A percentile compares a stretch with the other conserved stretches of the same genome.
These are phyloP conservation scores for Penicillium argentinense DNA, from an alignment of 495 filamentous ascomycete species.

Conservation along the genomic window DNA sequence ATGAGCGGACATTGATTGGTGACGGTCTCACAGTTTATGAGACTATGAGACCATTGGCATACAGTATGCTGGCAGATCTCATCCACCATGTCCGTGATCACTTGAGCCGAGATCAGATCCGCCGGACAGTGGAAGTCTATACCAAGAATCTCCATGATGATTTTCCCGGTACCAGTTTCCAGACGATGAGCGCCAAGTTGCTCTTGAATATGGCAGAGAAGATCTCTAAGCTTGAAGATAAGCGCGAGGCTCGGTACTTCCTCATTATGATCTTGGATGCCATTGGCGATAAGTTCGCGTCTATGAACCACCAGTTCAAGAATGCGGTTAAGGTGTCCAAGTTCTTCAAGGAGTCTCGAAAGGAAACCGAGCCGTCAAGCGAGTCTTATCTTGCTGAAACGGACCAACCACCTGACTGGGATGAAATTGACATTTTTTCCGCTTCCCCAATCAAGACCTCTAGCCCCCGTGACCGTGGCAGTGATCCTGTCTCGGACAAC, in stretches of 20 bases:
- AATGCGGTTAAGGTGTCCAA: constrained; percentile 92
- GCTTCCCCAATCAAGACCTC: constrained; percentile 96
- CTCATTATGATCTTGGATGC: constrained; percentile 96
- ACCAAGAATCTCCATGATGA: constrained; percentile 94
- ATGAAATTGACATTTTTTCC: constrained; percentile 95
- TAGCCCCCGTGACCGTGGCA: constrained; percentile 84
- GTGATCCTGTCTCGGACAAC: constrained; percentile 95
- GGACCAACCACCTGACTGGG: constrained; percentile 82
- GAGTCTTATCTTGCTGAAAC: constrained; percentile 85
- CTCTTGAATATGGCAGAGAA: constrained; percentile 96
- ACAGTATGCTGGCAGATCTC: constrained; percentile 97
- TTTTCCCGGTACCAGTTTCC: constrained; percentile 96
- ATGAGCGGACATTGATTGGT: constrained; percentile 89
- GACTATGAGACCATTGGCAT: constrained; percentile 91
- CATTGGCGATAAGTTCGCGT: constrained; percentile 95
- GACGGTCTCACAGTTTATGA: constrained; percentile 97
- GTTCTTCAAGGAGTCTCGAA: constrained; percentile 60
- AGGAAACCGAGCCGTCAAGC: constrained; percentile 57
- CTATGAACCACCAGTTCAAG: constrained; percentile 93
- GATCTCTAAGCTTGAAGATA: constrained; percentile 88
- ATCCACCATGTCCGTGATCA: constrained; percentile 95
- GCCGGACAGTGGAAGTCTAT: constrained; percentile 93
- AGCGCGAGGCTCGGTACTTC: constrained; percentile 90
- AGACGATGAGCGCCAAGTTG: constrained; percentile 99
- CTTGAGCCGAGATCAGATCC: constrained; percentile 81